phyloP scores from a whole-genome alignment of 1,284 basidiomycete genomes.

The Vanrija sp. region DNA sequence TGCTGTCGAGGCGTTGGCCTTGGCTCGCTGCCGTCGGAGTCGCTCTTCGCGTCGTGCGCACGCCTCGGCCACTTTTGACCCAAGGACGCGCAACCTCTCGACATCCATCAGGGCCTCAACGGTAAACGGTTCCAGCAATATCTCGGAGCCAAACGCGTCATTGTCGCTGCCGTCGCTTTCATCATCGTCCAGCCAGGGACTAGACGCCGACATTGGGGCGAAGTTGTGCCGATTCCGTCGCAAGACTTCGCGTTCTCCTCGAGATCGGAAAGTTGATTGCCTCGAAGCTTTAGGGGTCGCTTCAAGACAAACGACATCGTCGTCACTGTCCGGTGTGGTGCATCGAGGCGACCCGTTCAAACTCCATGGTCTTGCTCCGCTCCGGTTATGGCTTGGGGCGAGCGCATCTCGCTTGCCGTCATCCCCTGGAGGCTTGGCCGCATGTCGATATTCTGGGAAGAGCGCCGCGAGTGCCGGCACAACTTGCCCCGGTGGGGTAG shows the following conservation, averaged over 20 bases:
- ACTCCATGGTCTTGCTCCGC: background rate
- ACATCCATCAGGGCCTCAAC: background rate
- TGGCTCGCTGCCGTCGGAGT: constrained; percentile 22
- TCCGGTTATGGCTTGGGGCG: background rate
- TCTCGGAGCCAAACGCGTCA: background rate
- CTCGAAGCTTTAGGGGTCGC: no score
- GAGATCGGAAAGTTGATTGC: background rate
- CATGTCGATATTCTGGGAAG: constrained; percentile 16
- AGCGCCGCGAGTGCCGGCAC: constrained; percentile 7
- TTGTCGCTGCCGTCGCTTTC: background rate
- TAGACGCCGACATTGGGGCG: no score
- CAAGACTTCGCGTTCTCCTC: background rate
- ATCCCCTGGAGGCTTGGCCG: background rate
- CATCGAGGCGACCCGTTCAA: background rate
- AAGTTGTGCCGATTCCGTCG: background rate
- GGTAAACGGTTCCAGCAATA: background rate
- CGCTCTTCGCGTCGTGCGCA: constrained; percentile 27
- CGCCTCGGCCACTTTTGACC: constrained; percentile 15
- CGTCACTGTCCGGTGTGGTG: no score
- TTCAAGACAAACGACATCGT: background rate
- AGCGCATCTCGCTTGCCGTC: background rate
- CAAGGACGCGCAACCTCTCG: background rate
- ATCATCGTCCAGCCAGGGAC: background rate
- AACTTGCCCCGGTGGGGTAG: background rate
- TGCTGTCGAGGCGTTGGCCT: constrained; percentile 18